Evolutionary conservation across 306 rosid genomes (phyloP).

Genomic region (Phaseolus lunatus): DNA sequence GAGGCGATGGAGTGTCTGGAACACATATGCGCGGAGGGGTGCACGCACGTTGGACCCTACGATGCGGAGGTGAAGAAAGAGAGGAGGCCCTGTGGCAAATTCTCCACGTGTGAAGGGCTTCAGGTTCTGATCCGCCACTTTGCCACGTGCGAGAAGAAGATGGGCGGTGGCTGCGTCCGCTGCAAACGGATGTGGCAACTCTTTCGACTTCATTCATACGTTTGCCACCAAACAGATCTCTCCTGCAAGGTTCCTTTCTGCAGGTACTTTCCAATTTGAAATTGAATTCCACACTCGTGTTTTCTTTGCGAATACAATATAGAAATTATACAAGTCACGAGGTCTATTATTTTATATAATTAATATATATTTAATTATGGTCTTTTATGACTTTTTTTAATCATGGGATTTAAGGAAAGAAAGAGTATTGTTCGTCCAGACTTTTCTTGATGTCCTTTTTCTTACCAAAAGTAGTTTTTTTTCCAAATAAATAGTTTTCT

Average conservation of each 20-base stretch:
- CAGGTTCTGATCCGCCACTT: conserved; percentile 79
- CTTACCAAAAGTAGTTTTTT: not conserved
- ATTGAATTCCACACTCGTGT: not conserved
- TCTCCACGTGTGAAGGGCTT: conserved; percentile 76
- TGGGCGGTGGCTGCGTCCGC: conserved; percentile 70
- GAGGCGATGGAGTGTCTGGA: conserved; percentile 98
- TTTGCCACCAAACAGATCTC: conserved; percentile 70
- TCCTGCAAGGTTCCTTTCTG: conserved; percentile 96
- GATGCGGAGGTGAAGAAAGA: conserved; percentile 57
- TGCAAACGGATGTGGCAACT: conserved; percentile 99
- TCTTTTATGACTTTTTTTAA: not conserved
- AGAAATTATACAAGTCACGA: not conserved
- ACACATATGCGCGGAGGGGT: conserved; percentile 90
- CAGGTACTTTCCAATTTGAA: conserved; percentile 50
- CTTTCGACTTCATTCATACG: conserved; percentile 75
- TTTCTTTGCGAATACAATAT: not conserved
- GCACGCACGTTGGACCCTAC: conserved; percentile 76
- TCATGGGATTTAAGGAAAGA: not conserved
- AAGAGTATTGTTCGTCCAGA: not conserved
- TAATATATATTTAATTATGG: not conserved
- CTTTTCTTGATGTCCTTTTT: conserved; percentile 9
- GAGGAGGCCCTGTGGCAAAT: conserved; percentile 69
- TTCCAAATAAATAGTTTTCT: not conserved
- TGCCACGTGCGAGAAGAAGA: conserved; percentile 64
- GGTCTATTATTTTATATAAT: not conserved